Evolutionary conservation across 2,329 filamentous ascomycete species (phyloP).

Genomic region (Colletotrichum ledebouriae): DNA sequence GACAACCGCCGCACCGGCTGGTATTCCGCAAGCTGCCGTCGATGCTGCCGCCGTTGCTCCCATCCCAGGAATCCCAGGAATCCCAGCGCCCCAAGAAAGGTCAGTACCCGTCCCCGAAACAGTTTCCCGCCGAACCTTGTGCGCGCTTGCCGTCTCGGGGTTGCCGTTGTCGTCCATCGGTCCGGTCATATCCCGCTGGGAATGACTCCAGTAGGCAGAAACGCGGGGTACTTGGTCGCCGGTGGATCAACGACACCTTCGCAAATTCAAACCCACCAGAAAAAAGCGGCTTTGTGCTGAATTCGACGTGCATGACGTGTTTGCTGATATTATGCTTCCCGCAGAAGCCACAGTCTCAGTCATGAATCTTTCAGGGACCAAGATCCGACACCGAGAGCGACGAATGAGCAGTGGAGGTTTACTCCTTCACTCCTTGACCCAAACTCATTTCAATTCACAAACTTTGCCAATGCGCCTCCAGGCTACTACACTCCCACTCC

Average conservation of each 20-base stretch:
- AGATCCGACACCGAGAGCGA: constrained; percentile 84
- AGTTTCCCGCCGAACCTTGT: constrained; percentile 1
- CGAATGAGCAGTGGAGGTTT: constrained; percentile 87
- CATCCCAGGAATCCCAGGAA: constrained; percentile 31
- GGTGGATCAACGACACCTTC: constrained; percentile 7
- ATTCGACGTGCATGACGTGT: neutral
- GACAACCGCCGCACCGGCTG: constrained; percentile 60
- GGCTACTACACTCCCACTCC: constrained; percentile 92
- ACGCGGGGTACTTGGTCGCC: constrained; percentile 25
- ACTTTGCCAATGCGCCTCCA: constrained; percentile 82
- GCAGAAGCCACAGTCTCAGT: constrained; percentile 60
- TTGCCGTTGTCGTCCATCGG: constrained; percentile 4
- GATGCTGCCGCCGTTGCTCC: constrained; percentile 46
- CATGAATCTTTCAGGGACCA: constrained; percentile 72
- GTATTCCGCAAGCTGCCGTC: constrained; percentile 51
- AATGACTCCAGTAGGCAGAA: constrained; percentile 32
- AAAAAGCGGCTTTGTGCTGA: neutral
- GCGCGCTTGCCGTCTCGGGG: neutral
- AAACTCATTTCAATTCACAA: constrained; percentile 83
- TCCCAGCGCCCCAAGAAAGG: constrained; percentile 39
- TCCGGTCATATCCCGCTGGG: constrained; percentile 15
- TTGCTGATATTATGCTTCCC: constrained; percentile 38
- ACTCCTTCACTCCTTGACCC: constrained; percentile 91
- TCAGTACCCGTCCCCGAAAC: constrained; percentile 19
- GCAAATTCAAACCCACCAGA: constrained; percentile 1